Base-by-base conservation (phyloP, 208 protist species). In the Phytomonas sp. region DNA sequence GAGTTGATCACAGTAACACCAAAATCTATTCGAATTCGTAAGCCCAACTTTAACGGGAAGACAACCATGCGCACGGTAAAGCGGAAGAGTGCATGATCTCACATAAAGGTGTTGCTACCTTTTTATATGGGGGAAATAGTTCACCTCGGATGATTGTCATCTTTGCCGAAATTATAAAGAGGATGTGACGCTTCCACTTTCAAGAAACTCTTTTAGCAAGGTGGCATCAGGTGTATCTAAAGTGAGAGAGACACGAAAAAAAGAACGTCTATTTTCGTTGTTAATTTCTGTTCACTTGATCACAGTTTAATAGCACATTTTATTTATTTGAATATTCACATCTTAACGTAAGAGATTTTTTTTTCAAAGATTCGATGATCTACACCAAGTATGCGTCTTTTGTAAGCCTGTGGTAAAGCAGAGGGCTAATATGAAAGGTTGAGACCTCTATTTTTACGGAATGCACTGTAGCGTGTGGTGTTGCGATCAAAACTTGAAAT, bases 1-100 rank as follows among this genome's bases (percentile, higher is more conserved):
- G 92, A 97, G 71, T 77, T 97, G 29, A 90, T 97, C 9, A 97
- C 92, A 26, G 92, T 97, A 29, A 97, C 92, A 28, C 92, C 92
- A 62, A 92, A 95, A 74, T 95, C 89, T 34, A 93, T 97, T 53
- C 87, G 92, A 28, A 95, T 97, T 82, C 89, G 92, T 0, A 91
- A 93, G 70, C 92, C 89, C 0, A 85, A 87, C 28, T 97, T 97
- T 71, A 94, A 85, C 66, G 92, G 92, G 0, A 95, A 94, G 75
- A 97, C 92, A 7, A 87, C 80, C 5, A 95, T 95, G 89, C 85
- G 89, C 26, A 87, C 74, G 3, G 28, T 83, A 23, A 81, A 75
- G 65, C 74, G 80, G 67, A 88, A 91, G 78, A 83, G 76, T 72
- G 20, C 17, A 66, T 43, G 15, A 11, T 17, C 40, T 3, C 40